phyloP scores from a whole-genome alignment of 257 asterid species.

The Solanum infundibuliforme region DNA sequence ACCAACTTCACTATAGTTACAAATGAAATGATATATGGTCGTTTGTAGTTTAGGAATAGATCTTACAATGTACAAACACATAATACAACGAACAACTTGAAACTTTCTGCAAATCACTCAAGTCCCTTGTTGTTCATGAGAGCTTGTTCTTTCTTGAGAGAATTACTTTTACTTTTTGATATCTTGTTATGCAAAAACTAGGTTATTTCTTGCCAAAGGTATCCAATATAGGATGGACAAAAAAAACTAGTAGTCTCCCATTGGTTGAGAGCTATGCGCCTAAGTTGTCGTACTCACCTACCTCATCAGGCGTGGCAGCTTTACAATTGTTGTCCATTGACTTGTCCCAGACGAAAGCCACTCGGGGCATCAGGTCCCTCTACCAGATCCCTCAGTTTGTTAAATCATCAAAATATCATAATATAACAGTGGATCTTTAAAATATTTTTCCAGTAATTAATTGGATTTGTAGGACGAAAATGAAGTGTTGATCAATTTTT shows the following conservation, averaged over 20 bases:
- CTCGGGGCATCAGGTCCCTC: background rate
- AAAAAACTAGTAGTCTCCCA: background rate
- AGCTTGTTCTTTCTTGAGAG: background rate
- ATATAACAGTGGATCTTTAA: background rate
- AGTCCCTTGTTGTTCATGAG: background rate
- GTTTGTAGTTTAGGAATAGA: background rate
- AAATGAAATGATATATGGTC: background rate
- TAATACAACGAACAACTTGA: background rate
- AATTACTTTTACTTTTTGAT: background rate
- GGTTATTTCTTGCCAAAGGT: background rate
- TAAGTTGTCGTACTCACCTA: background rate
- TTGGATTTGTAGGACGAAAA: background rate
- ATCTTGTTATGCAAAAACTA: background rate
- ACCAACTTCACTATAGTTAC: background rate
- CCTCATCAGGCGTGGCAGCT: background rate
- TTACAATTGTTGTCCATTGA: background rate
- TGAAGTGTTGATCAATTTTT: background rate
- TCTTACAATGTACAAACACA: background rate
- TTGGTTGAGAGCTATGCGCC: background rate
- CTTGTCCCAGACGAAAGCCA: background rate
- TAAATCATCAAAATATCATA: background rate
- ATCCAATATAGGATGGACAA: background rate
- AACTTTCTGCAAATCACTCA: background rate
- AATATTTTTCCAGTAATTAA: background rate
- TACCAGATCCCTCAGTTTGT: background rate